A percentile compares a stretch with the other conserved stretches of the same genome.
These are phyloP conservation scores for Balamuthia mandrillaris DNA, from an alignment of 208 protist genomes.

Conservation along the genomic window DNA sequence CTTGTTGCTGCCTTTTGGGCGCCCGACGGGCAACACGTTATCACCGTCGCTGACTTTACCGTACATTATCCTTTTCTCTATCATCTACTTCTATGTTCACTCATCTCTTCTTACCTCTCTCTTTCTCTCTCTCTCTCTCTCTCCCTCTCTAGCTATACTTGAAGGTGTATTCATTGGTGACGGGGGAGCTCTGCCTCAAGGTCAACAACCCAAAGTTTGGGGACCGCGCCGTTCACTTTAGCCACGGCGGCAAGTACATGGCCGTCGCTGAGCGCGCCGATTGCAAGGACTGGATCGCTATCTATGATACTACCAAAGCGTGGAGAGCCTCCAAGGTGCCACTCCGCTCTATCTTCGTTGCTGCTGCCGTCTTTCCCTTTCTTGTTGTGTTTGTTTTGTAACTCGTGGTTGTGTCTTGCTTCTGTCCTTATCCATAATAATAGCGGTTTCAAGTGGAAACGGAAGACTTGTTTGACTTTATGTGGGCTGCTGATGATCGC, in stretches of 20 bases:
- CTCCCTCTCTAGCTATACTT: not conserved
- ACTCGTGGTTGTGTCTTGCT: not conserved
- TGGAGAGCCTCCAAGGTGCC: not conserved
- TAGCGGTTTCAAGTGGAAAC: not conserved
- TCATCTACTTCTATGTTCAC: not conserved
- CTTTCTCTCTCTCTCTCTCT: no score
- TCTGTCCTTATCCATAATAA: not conserved
- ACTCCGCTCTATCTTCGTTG: no score
- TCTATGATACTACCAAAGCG: not conserved
- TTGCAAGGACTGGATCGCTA: slow-evolving; percentile 15
- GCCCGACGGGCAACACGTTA: not conserved
- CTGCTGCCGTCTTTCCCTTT: no score
- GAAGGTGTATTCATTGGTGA: not conserved
- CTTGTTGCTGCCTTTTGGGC: not conserved
- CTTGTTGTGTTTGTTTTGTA: not conserved
- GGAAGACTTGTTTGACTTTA: not conserved
- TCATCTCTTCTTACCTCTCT: not conserved
- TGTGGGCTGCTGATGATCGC: not conserved
- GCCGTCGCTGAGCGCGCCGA: not conserved
- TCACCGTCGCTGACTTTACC: not conserved
- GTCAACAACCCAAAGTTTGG: not conserved
- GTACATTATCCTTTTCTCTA: not conserved
- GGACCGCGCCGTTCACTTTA: not conserved
- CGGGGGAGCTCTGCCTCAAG: not conserved
- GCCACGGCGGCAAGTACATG: not conserved